Evolutionary conservation across 148 eudicot genomes (phyloP).

Genomic region (Amaranthus hypochondriacus): DNA sequence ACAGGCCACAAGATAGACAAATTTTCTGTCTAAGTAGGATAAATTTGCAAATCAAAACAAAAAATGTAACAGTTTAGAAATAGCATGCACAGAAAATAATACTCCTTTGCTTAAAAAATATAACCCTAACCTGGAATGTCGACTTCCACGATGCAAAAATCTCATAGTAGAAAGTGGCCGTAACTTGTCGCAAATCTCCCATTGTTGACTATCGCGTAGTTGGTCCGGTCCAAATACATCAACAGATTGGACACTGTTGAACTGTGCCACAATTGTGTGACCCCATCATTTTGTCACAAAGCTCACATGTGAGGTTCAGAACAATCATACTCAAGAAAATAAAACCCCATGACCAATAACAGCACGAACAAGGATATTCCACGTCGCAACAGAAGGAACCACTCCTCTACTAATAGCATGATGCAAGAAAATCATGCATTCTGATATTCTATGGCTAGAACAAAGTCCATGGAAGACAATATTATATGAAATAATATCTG

Average conservation of each 20-base stretch:
- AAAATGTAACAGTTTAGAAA: background rate
- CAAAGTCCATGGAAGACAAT: conserved; percentile 77
- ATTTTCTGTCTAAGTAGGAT: background rate
- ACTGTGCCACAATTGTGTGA: background rate
- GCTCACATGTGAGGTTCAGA: conserved; percentile 5
- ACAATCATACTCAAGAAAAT: background rate
- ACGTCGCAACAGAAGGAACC: conserved; percentile 55
- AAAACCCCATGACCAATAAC: conserved; percentile 31
- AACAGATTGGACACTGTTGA: conserved; percentile 1
- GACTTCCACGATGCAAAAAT: background rate
- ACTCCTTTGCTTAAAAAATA: background rate
- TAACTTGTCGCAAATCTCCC: background rate
- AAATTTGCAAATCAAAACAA: background rate
- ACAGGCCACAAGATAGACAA: background rate
- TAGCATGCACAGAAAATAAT: background rate
- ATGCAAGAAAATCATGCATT: conserved; percentile 50
- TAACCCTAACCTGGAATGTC: background rate
- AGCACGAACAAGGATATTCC: conserved; percentile 88
- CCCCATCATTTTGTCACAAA: background rate
- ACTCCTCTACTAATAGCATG: conserved; percentile 57
- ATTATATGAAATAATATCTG: conserved; percentile 82
- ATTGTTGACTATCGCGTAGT: background rate
- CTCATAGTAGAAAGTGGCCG: background rate
- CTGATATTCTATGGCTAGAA: conserved; percentile 50
- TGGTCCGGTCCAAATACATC: background rate